A percentile compares a stretch with the other conserved stretches of the same genome.
These are phyloP conservation scores for Ascochyta pisi DNA, from an alignment of 2,329 filamentous ascomycete species.

Conservation along the genomic window DNA sequence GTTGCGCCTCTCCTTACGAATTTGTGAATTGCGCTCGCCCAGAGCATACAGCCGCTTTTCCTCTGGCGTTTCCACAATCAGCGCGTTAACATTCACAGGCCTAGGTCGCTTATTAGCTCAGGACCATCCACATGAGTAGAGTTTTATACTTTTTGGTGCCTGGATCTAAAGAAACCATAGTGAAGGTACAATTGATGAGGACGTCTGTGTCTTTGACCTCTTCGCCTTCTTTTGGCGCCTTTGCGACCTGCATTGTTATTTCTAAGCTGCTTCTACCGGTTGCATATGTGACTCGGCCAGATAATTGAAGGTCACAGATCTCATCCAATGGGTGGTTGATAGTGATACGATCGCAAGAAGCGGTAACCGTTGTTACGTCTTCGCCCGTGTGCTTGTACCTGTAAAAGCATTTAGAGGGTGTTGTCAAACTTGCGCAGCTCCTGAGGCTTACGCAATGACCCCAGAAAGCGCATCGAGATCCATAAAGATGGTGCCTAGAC, in stretches of 20 bases:
- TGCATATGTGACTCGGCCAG: conserved; percentile 72
- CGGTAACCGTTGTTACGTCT: conserved; percentile 67
- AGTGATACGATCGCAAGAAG: conserved; percentile 68
- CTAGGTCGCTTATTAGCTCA: conserved; percentile 35
- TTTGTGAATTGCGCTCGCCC: conserved; percentile 70
- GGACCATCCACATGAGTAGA: not conserved
- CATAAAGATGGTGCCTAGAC: conserved; percentile 77
- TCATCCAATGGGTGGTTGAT: conserved; percentile 76
- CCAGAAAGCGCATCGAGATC: conserved; percentile 80
- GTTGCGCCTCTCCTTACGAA: conserved; percentile 69
- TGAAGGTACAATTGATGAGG: conserved; percentile 75
- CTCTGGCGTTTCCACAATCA: conserved; percentile 67
- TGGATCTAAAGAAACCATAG: conserved; percentile 77
- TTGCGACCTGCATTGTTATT: conserved; percentile 75
- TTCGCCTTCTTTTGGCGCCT: conserved; percentile 67
- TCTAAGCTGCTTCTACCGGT: conserved; percentile 77
- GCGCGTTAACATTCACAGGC: conserved; percentile 67
- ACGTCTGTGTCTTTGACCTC: conserved; percentile 65
- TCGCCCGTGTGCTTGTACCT: conserved; percentile 73
- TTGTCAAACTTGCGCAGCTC: conserved; percentile 58
- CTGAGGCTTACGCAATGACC: conserved; percentile 68
- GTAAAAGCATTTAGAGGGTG: conserved; percentile 22
- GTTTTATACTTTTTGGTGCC: conserved; percentile 64
- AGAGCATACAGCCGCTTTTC: conserved; percentile 68
- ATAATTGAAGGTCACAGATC: conserved; percentile 79